Conservation (phyloP, 495 filamentous ascomycete species). For the Talaromyces nanjingensis region DNA sequence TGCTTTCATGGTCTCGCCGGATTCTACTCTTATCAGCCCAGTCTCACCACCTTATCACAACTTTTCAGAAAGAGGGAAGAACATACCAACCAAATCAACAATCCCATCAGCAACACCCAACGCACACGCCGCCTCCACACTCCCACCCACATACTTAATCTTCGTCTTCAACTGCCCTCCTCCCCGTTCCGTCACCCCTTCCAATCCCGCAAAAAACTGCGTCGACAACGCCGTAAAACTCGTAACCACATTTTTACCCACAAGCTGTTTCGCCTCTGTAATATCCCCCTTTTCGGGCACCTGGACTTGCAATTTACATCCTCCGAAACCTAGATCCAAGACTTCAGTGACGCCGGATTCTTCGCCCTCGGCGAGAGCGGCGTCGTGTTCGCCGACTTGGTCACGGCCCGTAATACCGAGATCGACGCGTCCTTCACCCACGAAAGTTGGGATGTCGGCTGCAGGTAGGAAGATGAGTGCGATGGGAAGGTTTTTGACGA, state of each 20-base stretch:
- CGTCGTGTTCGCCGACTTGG: slow-evolving; percentile 87
- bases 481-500: slow-evolving; percentile 91
- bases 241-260: slow-evolving; percentile 92
- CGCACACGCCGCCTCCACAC: slow-evolving; percentile 94
- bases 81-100: slow-evolving; percentile 90
- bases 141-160: slow-evolving; percentile 89
- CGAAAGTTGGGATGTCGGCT: slow-evolving; percentile 93
- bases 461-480: slow-evolving; percentile 96
- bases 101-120: slow-evolving; percentile 95
- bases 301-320: slow-evolving; percentile 91
- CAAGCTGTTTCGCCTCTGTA: slow-evolving; percentile 60
- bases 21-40: slow-evolving; percentile 53
- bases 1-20: slow-evolving; percentile 95
- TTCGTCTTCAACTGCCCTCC: slow-evolving; percentile 43
- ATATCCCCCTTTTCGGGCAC: slow-evolving; percentile 80
- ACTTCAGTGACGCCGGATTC: slow-evolving; percentile 71
- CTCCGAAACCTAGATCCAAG: slow-evolving; percentile 83
- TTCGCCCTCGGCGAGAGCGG: slow-evolving; percentile 46
- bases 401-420: slow-evolving; percentile 92
- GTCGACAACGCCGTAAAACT: slow-evolving; percentile 82
- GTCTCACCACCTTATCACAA: too few relatives aligned
- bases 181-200: slow-evolving; percentile 35
- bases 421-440: slow-evolving; percentile 89
- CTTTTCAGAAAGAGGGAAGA: neutral
- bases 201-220: slow-evolving; percentile 74